Percentiles rank a stretch among this genome's conserved stretches.
phyloP scores from a whole-genome alignment of 2,329 filamentous ascomycete species.

The Raffaelea ambrosiae region DNA sequence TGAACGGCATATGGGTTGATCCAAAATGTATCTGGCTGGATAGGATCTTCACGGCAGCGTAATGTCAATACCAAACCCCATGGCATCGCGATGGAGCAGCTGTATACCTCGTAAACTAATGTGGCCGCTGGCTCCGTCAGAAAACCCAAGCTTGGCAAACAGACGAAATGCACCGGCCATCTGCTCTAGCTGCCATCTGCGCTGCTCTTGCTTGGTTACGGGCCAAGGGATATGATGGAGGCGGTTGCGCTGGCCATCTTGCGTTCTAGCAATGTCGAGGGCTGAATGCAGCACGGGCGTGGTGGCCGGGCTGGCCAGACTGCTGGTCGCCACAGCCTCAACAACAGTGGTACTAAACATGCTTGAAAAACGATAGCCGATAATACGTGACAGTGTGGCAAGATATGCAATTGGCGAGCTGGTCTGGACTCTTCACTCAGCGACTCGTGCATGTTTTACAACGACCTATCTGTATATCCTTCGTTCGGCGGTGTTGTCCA shows the following conservation, averaged over 20 bases:
- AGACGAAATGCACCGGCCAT: slow-evolving; percentile 39
- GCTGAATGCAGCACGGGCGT: too few species aligned
- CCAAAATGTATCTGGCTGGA: slow-evolving; percentile 27
- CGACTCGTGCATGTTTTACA: slow-evolving; percentile 57
- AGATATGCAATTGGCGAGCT: too few species aligned
- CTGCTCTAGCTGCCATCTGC: slow-evolving; percentile 28
- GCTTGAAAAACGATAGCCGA: too few species aligned
- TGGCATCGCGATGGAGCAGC: neutral
- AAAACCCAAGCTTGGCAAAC: slow-evolving; percentile 35
- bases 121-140: slow-evolving; percentile 37
- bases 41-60: slow-evolving; percentile 22
- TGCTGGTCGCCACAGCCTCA: too few species aligned
- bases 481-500: slow-evolving; percentile 44
- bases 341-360: too few species aligned
- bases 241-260: too few species aligned
- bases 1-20: slow-evolving; percentile 54
- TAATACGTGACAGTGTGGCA: too few species aligned
- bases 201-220: slow-evolving; percentile 7
- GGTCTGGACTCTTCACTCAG: too few species aligned
- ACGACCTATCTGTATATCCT: slow-evolving; percentile 56
- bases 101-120: slow-evolving; percentile 26
- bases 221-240: neutral
- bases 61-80: neutral
- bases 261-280: too few species aligned
- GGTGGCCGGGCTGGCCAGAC: too few species aligned